Percentiles rank a stretch among this genome's conserved stretches.
Evolutionary conservation across 1,284 basidiomycete species (phyloP).

Genomic region (Ceratobasidium sp.): DNA sequence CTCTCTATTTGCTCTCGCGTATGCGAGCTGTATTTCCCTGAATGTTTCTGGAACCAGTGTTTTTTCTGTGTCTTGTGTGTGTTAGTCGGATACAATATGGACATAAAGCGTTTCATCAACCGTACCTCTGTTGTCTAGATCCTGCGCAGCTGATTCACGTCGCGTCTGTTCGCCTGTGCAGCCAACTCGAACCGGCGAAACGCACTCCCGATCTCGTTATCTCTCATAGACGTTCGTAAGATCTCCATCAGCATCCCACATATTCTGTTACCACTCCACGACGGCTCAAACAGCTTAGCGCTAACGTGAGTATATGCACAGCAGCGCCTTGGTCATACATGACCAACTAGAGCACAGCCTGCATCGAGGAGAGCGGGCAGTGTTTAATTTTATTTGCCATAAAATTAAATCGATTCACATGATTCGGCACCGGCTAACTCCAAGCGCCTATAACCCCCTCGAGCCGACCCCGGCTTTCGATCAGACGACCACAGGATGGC

Average conservation of each 20-base stretch:
- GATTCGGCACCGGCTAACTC: constrained; percentile 5
- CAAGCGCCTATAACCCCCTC: constrained; percentile 15
- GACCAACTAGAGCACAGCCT: background rate
- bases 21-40: constrained; percentile 30
- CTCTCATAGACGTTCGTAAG: no score
- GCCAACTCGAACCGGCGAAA: no score
- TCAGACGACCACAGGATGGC: constrained; percentile 59
- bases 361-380: background rate
- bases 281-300: background rate
- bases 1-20: constrained; percentile 15
- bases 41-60: background rate
- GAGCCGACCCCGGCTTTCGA: background rate
- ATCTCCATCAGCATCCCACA: no score
- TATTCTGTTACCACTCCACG: no score
- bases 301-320: background rate
- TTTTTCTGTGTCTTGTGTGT: background rate
- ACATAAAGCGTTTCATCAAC: no score
- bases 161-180: no score
- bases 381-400: no score
- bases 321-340: background rate
- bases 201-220: no score
- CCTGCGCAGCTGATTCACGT: no score
- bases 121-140: no score
- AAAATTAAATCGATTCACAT: no score
- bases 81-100: background rate